These are phyloP conservation scores for Debaryomycetaceae sp. DNA, from an alignment of 1,139 yeast species.

Conservation along the genomic window DNA sequence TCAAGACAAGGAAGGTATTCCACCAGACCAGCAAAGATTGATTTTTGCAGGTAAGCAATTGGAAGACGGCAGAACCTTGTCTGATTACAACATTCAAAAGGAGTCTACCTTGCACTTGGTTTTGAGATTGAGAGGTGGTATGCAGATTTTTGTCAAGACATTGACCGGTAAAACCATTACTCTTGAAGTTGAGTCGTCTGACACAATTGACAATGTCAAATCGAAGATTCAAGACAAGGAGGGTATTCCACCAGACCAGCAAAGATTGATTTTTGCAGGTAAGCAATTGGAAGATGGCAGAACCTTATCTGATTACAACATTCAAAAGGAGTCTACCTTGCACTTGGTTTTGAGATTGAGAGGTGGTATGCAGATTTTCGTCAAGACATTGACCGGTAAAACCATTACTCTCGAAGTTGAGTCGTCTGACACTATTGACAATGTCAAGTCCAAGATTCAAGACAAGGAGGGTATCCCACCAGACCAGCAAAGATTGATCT, in stretches of 20 bases:
- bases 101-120: conserved; percentile 85
- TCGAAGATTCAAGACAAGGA: conserved; percentile 53
- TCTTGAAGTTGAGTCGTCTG: conserved; percentile 67
- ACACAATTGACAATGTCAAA: conserved; percentile 65
- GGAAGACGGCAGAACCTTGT: conserved; percentile 89
- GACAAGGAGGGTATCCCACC: conserved; percentile 98
- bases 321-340: conserved; percentile 61
- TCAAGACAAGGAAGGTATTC: conserved; percentile 97
- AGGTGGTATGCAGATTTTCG: conserved; percentile 97
- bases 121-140: conserved; percentile 97
- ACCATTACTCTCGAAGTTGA: conserved; percentile 47
- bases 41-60: conserved; percentile 98
- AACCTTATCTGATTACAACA: conserved; percentile 64
- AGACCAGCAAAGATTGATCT: conserved; percentile 95
- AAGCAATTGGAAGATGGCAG: conserved; percentile 65
- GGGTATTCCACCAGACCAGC: conserved; percentile 53
- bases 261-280: conserved; percentile 57
- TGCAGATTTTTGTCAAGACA: conserved; percentile 60
- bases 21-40: conserved; percentile 97
- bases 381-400: conserved; percentile 97
- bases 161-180: conserved; percentile 72
- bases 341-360: conserved; percentile 56
- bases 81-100: conserved; percentile 29
- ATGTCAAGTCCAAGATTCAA: conserved; percentile 96
- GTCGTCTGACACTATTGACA: conserved; percentile 48